Evolutionary conservation across 768 basidiomycete species (phyloP).

Genomic region (Mrakia blollopis): DNA sequence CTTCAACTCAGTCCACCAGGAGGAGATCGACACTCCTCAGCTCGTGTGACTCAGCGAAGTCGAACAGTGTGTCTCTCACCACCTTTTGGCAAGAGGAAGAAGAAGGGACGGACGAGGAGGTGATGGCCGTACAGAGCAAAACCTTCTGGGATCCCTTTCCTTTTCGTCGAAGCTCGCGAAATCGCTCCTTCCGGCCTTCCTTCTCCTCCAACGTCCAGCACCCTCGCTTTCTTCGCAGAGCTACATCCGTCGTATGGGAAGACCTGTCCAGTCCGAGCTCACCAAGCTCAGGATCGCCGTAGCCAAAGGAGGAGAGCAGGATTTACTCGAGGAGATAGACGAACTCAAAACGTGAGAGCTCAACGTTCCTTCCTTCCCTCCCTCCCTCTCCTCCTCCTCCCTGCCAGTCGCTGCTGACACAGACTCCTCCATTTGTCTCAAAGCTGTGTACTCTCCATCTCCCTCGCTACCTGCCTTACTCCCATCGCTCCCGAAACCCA

Average conservation of each 20-base stretch:
- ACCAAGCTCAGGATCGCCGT: neutral
- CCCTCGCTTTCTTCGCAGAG: neutral
- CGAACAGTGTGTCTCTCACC: too few species aligned
- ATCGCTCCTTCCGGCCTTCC: neutral
- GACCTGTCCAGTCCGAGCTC: neutral
- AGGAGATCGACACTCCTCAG: too few species aligned
- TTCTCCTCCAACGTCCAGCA: neutral
- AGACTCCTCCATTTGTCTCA: neutral
- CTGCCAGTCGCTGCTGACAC: neutral
- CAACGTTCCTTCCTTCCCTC: neutral
- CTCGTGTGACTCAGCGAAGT: too few species aligned
- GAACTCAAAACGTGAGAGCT: constrained; percentile 11
- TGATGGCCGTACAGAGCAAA: too few species aligned
- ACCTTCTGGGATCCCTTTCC: too few species aligned
- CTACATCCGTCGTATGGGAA: neutral
- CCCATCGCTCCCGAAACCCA: neutral
- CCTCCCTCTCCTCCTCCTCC: neutral
- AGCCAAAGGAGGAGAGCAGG: neutral
- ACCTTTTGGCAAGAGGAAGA: too few species aligned
- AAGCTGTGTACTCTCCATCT: neutral
- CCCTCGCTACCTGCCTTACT: neutral
- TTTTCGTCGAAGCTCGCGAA: too few species aligned
- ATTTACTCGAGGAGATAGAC: neutral
- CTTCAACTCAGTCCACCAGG: too few species aligned
- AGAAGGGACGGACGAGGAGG: too few species aligned